Percentiles rank a stretch among this genome's conserved stretches.
Conservation (phyloP, 352 stramenopile genomes). For the Phytophthora lateralis region DNA sequence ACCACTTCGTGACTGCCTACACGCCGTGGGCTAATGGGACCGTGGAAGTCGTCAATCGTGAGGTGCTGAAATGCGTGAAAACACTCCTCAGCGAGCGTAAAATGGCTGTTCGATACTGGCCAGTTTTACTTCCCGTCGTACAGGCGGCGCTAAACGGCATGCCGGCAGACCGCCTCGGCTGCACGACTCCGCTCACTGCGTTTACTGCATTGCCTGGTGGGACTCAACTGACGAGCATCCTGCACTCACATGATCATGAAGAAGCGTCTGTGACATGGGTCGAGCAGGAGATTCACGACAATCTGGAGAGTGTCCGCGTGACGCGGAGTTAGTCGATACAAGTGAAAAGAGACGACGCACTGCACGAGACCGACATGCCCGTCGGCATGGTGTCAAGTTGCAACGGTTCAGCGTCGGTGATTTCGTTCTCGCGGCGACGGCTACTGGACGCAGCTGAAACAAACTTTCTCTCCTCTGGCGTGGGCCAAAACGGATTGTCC, state of each 20-base stretch:
- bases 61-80: neutral
- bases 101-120: neutral
- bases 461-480: too few species aligned
- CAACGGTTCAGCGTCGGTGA: neutral
- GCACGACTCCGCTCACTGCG: conserved; percentile 1
- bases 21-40: neutral
- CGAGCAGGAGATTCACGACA: neutral
- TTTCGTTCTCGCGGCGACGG: too few species aligned
- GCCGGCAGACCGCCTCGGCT: conserved; percentile 2
- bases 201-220: neutral
- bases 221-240: neutral
- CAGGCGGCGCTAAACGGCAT: conserved; percentile 18
- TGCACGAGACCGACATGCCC: neutral
- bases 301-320: too few species aligned
- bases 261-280: neutral
- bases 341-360: neutral
- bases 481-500: too few species aligned
- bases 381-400: neutral
- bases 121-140: conserved; percentile 4
- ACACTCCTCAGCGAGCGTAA: too few species aligned
- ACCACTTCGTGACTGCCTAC: neutral
- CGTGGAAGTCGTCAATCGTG: neutral
- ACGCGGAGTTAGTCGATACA: too few species aligned
- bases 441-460: too few species aligned
- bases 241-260: neutral